Base-by-base conservation (phyloP, 805 yeast species). In the Saturnispora besseyi region DNA sequence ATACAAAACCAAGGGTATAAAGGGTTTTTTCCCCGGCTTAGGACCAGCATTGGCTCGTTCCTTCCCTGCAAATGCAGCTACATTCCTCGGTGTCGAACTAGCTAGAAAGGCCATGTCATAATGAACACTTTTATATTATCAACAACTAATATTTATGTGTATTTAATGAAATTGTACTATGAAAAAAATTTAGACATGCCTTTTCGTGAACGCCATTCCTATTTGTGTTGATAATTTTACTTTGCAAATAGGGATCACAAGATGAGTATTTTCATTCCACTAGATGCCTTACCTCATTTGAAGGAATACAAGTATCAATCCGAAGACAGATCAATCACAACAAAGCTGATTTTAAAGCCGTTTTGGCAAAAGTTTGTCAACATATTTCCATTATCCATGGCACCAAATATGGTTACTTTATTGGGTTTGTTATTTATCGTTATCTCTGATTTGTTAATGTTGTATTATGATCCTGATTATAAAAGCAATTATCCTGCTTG, bases 41-140 rank as follows among this genome's bases (percentile, higher is more conserved):
- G 97, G 96, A 0, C 97, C 99, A 5, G 98, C 98, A 2, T 71
- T 91, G 61, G 79, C 88, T 26, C 78, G 99, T 67, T 83, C 95
- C 38, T 91, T 93, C 84, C 98, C 98, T 3, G 98, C 98, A 22
- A 91, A 93, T 67, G 99, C 99, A n/a, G 98, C 99, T 8, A 90
- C 98, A 2, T 91, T 91, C 71, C 77, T 88, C 33, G 99, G 98
- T 44, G 98, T 91, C 30, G 99, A 91, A 66, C 62, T 90, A 51
- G 87, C 96, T 3, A 59, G 60, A 52, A 56, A 55, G 18, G 54
- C 62, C 30, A 53, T 63, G 49, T 38, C 42, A 38, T 38, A n/a
- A 24, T 15, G 8, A 38, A 13, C 22, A 12, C 5, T 18, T 36
- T 36, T 36, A 36, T 36, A 36, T 36, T 36, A 36, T 8, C 11